Evolutionary conservation across 805 yeast genomes (phyloP).

Genomic region (Myxozyma melibiosi): DNA sequence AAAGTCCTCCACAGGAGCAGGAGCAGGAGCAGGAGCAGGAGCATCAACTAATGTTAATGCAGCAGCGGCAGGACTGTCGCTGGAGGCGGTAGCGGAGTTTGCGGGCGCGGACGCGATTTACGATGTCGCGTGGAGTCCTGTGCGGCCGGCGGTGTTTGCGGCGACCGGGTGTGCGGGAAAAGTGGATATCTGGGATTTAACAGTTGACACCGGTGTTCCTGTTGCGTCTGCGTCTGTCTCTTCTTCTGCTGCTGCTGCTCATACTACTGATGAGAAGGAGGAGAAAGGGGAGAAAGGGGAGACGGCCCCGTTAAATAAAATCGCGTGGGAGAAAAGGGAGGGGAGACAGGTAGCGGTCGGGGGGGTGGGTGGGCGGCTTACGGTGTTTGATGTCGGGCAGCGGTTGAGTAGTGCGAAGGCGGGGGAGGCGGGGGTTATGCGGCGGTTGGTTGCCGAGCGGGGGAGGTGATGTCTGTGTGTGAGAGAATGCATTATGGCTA

Average conservation of each 20-base stretch:
- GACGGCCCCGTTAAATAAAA: conserved; percentile 40
- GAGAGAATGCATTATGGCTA: too few relatives aligned
- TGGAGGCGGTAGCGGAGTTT: conserved; percentile 36
- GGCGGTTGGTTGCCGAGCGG: conserved; percentile 12
- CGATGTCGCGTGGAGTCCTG: conserved; percentile 46
- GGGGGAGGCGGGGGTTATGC: conserved; percentile 25
- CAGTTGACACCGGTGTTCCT: conserved; percentile 39
- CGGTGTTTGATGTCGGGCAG: conserved; percentile 39
- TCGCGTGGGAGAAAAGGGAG: conserved; percentile 40
- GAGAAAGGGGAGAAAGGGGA: too few relatives aligned
- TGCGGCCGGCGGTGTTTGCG: conserved; percentile 42
- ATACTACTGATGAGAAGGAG: conserved; percentile 6
- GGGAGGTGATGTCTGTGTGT: too few relatives aligned
- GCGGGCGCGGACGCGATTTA: conserved; percentile 40
- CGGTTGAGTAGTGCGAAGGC: conserved; percentile 22
- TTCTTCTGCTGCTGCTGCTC: conserved; percentile 18
- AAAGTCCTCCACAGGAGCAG: neutral
- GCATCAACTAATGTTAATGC: conserved; percentile 1
- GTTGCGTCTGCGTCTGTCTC: conserved; percentile 26
- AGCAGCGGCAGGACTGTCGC: too few relatives aligned
- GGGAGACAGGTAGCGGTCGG: conserved; percentile 40
- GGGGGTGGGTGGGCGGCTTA: conserved; percentile 41
- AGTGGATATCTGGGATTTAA: conserved; percentile 47
- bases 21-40: neutral
- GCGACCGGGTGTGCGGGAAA: conserved; percentile 42